Percentiles rank a stretch among this genome's conserved stretches.
Conservation (phyloP, 192 early-diverging fungal species). For the Nowakowskiella sp. region DNA sequence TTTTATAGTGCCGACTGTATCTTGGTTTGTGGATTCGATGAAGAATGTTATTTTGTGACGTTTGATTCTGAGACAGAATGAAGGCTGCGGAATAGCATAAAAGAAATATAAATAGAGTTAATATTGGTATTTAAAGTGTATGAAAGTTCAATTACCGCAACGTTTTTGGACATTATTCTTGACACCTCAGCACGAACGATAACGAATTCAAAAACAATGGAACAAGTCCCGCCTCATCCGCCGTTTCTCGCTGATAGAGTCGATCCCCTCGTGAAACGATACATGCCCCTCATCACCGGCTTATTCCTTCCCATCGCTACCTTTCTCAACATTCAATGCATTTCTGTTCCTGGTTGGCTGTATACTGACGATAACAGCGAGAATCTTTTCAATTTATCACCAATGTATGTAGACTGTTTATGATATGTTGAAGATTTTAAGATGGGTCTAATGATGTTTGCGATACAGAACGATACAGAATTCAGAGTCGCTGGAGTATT, state of each 20-base stretch:
- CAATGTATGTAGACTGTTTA: constrained; percentile 4
- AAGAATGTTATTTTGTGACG: constrained; percentile 34
- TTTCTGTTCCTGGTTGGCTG: constrained; percentile 35
- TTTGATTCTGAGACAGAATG: constrained; percentile 34
- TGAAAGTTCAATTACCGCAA: too few relatives aligned
- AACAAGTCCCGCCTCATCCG: too few relatives aligned
- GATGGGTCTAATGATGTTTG: not conserved
- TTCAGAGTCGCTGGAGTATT: not conserved
- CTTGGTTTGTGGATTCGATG: constrained; percentile 18
- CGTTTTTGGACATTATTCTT: too few relatives aligned
- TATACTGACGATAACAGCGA: constrained; percentile 1
- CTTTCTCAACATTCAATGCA: constrained; percentile 36
- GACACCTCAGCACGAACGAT: too few relatives aligned
- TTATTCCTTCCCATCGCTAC: constrained; percentile 35
- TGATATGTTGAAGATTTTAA: too few relatives aligned
- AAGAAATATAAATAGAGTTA: too few relatives aligned
- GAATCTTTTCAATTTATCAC: not conserved
- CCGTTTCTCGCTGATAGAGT: too few relatives aligned
- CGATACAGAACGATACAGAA: not conserved
- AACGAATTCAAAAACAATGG: too few relatives aligned
- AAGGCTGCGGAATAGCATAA: too few relatives aligned
- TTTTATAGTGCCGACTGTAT: constrained; percentile 31
- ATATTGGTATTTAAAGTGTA: too few relatives aligned
- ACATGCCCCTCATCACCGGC: constrained; percentile 28
- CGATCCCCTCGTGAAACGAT: too few relatives aligned